Evolutionary conservation across 2,329 filamentous ascomycete genomes (phyloP), one percentile per base, ranked within the genome.

Genomic region (Ascocoryne sarcoides): DNA sequence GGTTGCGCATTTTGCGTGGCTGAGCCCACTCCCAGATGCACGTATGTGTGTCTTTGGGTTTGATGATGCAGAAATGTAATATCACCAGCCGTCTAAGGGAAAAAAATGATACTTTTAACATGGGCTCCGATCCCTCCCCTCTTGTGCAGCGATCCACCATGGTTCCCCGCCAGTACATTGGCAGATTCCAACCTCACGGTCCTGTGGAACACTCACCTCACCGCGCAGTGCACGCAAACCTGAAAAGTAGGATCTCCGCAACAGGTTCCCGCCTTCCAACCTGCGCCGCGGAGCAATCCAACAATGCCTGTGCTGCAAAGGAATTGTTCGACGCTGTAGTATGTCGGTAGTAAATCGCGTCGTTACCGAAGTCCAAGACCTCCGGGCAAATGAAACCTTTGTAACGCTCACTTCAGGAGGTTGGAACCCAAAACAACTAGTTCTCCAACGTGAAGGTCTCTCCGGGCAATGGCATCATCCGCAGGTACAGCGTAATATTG

Each of bases 401-500:
- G 23, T 32, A 23, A 23, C 34, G 7, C 12, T n/a, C 21, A 37
- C 14, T 29, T 4, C 20, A 37, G 21, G 35, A 37, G 34, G 16
- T 29, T 37, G 20, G 10, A 37, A 30, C 35, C n/a, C 16, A 10
- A 37, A 37, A 37, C 29, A 30, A 37, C 35, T 23, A 16, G 7
- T 26, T 26, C 12, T 26, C 23, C 23, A 26, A 7, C 23, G 23
- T 12, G 31, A 16, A 14, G 14, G 16, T 33, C 4, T 15, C 31
- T 32, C 44, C 44, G 36, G 38, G 35, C 39, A 29, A 39, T 47
- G 41, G 41, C 44, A 44, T 44, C 40, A 42, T 43, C 29, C 36
- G 40, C 31, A 40, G 35, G 34, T 36, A 42, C 35, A 18, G 18
- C 42, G 23, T 36, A 28, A 23, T 23, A 16, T 14, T 5, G 17